A percentile compares a stretch with the other conserved stretches of the same genome.
These are phyloP conservation scores for Coniochaeta ligniaria DNA, from an alignment of 2,329 filamentous ascomycete species.

Conservation along the genomic window DNA sequence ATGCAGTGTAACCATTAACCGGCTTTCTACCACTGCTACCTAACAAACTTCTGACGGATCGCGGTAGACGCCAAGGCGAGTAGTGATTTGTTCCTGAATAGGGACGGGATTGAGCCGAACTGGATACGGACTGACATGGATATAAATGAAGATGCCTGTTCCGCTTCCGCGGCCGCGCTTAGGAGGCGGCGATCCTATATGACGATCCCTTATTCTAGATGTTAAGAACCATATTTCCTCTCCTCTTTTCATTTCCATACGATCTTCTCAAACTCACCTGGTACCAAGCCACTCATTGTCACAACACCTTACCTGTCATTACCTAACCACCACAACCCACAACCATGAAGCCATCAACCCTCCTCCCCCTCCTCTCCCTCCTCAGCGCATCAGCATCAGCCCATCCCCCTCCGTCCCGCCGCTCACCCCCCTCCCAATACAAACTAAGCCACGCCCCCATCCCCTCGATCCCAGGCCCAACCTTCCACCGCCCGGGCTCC, in stretches of 20 bases:
- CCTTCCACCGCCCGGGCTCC: neutral
- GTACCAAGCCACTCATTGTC: neutral
- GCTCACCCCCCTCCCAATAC: neutral
- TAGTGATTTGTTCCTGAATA: neutral
- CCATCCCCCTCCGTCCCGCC: neutral
- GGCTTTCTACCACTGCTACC: neutral
- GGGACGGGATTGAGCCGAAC: neutral
- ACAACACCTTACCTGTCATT: neutral
- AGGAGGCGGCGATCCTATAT: neutral
- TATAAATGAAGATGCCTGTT: neutral
- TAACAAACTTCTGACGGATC: neutral
- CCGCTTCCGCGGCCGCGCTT: neutral
- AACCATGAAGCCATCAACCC: neutral
- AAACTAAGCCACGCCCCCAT: neutral
- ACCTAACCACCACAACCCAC: neutral
- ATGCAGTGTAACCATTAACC: conserved; percentile 1
- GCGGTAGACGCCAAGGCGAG: neutral
- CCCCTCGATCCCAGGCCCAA: neutral
- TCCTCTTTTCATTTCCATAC: neutral
- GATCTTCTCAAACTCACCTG: neutral
- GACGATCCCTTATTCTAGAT: neutral
- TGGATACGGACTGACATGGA: neutral
- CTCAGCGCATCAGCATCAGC: neutral
- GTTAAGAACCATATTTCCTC: neutral
- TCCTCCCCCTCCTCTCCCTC: neutral